Evolutionary conservation across 352 stramenopile genomes (phyloP), one percentile per base, ranked within the genome.

Genomic region (Phytophthora cajani): DNA sequence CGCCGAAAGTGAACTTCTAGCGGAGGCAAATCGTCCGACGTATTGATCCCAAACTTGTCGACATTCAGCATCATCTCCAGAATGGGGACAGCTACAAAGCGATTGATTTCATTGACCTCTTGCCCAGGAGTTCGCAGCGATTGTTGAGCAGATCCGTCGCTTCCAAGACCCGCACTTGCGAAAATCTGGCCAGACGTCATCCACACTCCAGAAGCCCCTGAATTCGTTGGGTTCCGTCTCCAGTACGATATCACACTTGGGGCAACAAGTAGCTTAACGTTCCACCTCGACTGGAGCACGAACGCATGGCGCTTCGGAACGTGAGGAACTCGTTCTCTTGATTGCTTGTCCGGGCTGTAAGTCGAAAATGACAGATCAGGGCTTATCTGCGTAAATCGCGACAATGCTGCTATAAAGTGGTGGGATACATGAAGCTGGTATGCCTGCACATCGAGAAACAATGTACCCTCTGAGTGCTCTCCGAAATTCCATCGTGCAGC

Each of bases 381-480:
- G 14, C 76, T 19, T 49, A 40, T 62, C 23, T 51, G 63, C 55
- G 54, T 14, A 30, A 89, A 89, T 46, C 53, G 54, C 58, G 54
- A 36, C 1, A 89, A 23, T 1, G 67, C 54, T 38, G 79, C 21
- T 8, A 92, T n/a, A 16, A 92, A 79, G 44, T 83, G 73, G 33
- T 73, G 58, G 11, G 88, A 93, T 27, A 92, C 16, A 58, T 95
- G 85, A 40, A 84, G 62, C 64, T 95, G 88, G 44, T 84, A 82
- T 3, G 81, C 77, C 75, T 93, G 88, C 0, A 94, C 62, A 55
- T 95, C 87, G 44, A 95, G 52, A 40, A 94, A 92, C 4, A 87
- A 36, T 5, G 75, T 86, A 42, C 72, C 62, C 38, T 90, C 79
- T 1, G 62, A 65, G 6, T 32, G 21, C 7, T 79, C 62, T 10